Evolutionary conservation across 108 stramenopile species (phyloP), one percentile per base, ranked within the genome.

Genomic region (Cyclotella distinguenda): DNA sequence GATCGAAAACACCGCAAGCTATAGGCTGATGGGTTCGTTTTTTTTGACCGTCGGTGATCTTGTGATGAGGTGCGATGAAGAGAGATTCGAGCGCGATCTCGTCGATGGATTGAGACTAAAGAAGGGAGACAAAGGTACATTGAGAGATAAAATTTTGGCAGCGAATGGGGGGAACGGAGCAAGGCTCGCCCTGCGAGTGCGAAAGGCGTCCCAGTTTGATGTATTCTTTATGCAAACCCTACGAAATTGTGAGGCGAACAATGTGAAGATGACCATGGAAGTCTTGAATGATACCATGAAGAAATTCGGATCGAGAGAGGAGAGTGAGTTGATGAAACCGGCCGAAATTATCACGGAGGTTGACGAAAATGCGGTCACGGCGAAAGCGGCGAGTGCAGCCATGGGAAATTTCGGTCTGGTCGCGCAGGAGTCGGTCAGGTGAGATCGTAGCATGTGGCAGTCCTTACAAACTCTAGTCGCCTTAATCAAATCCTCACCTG

Each of bases 111-210:
- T 74, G 54, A 44, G 73, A 67, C 42, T 26, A 39, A 28, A 38
- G 16, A 43, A 52, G 44, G 48, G 57, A 47, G n/a, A 25, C 65
- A 11, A 34, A 12, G 44, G 15, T 25, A 18, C 1, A 40, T 12
- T 40, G 9, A 16, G 39, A 27, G 30, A 13, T 7, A 28, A 57
- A 54, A 32, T 31, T 4, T 35, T 55, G 55, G 36, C 12, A 7
- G 23, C 19, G 12, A 49, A 26, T 21, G 23, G 33, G 9, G 46
- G 34, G 12, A 35, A 40, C 22, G 51, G 81, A 12, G 87, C 71
- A 2, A 70, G 54, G n/a, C 66, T 88, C 22, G 87, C 85, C 16
- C 55, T 88, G 6, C 34, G 87, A 53, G 77, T 86, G 42, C 79
- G 85, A 31, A 48, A 78, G 26, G 85, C 87, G 16, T 78, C 84